Base-by-base conservation (phyloP, 768 basidiomycete genomes). In the Nidularia sp. region DNA sequence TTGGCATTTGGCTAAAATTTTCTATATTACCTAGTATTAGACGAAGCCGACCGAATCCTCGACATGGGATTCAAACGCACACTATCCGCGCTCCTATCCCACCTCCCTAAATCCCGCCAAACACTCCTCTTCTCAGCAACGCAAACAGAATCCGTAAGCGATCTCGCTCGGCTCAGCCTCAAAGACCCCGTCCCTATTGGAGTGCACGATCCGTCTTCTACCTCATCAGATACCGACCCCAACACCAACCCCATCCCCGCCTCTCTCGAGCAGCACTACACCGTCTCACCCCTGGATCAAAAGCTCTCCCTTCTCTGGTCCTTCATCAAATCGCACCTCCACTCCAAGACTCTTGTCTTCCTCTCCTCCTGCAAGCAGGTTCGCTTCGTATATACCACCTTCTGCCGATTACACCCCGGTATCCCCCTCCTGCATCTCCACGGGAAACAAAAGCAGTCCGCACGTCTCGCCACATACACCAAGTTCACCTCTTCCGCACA, bases 71-170 rank as follows among this genome's bases (percentile, higher is more conserved):
- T 98, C 68, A 76, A 89, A 13, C 83, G 84, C 39, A 93, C 95
- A 0, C 73, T 98, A 2, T 84, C 92, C 25, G 96, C 96, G 4
- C 86, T 98, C 49, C 78, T 98, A n/a, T 81, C 81, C 0, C 93
- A 98, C 63, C 85, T 98, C 12, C 93, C 96, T 0, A 86, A 85
- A 70, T 82, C 85, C 10, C 89, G 96, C 6, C 96, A 98, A 74
- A 98, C 96, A 1, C 77, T 98, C 35, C 85, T 98, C 50, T 98
- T 98, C 72, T 97, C 94, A 12, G 96, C 96, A 3, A 98, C 96
- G 0, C 96, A 98, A 69, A 96, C 93, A 0, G 79, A 93, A 56
- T 93, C 92, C 0, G 85, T 96, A 43, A 73, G 80, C 47, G 92
- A 95, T 62, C 78, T 99, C 10, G 95, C 93, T 1, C 87, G 94